Evolutionary conservation across 2,329 filamentous ascomycete species (phyloP).

Genomic region (Cordyceps pruinosa): DNA sequence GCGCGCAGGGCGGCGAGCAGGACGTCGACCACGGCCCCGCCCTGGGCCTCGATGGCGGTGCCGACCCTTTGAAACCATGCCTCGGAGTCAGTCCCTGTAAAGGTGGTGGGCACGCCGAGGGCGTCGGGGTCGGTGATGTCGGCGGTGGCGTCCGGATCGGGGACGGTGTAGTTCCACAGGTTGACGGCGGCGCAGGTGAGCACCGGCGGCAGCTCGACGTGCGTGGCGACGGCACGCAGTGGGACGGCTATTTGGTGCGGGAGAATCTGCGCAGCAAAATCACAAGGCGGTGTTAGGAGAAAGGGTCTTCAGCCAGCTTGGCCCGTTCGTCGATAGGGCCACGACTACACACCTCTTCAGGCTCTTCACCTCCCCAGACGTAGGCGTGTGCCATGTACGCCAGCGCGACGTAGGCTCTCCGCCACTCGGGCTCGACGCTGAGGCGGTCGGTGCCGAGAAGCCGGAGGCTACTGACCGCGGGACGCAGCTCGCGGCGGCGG

Average conservation of each 20-base stretch:
- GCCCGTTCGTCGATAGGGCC: neutral
- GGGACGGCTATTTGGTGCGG: slow-evolving; percentile 73
- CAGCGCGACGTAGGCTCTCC: slow-evolving; percentile 71
- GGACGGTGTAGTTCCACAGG: slow-evolving; percentile 79
- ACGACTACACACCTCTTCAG: slow-evolving; percentile 62
- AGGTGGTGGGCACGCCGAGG: slow-evolving; percentile 67
- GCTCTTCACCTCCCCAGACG: slow-evolving; percentile 76
- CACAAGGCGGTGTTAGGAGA: neutral
- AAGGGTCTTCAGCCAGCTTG: too few relatives aligned
- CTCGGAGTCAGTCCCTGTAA: slow-evolving; percentile 82
- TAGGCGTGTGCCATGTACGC: slow-evolving; percentile 78
- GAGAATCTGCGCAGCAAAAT: slow-evolving; percentile 45
- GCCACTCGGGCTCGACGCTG: slow-evolving; percentile 62
- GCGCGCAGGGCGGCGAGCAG: slow-evolving; percentile 70
- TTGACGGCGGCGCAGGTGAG: slow-evolving; percentile 84
- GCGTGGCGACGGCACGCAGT: slow-evolving; percentile 61
- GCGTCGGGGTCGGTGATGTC: slow-evolving; percentile 62
- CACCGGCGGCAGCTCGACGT: slow-evolving; percentile 75
- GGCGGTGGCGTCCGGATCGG: slow-evolving; percentile 30
- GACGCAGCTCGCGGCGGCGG: slow-evolving; percentile 29
- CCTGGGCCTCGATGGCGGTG: slow-evolving; percentile 83
- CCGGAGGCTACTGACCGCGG: slow-evolving; percentile 58
- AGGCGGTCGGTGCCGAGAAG: slow-evolving; percentile 61
- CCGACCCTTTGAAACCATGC: slow-evolving; percentile 92
- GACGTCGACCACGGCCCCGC: slow-evolving; percentile 64